A percentile compares a stretch with the other conserved stretches of the same genome.
Conservation (phyloP, 148 eudicot species). For the Vaccinium corymbosum region DNA sequence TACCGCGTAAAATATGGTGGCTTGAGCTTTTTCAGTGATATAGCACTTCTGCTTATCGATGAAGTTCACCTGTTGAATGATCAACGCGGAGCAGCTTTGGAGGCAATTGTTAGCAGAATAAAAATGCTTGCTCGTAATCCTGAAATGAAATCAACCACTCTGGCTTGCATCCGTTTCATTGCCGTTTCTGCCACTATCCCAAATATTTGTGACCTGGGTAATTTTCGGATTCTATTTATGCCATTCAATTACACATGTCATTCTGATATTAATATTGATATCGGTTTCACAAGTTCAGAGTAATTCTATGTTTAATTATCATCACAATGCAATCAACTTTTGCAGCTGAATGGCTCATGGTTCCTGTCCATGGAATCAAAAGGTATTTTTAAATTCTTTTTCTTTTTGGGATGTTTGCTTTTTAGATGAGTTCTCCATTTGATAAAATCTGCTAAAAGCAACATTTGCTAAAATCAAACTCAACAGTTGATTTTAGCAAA, state of each 20-base stretch:
- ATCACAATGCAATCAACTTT: conserved; percentile 7
- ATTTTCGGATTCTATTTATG: conserved; percentile 2
- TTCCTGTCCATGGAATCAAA: conserved; percentile 80
- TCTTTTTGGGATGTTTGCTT: not conserved
- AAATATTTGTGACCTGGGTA: conserved; percentile 90
- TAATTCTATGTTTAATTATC: not conserved
- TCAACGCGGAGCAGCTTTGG: conserved; percentile 97
- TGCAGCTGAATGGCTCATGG: conserved; percentile 98
- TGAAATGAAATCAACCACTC: conserved; percentile 70
- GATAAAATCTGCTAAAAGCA: too few relatives aligned
- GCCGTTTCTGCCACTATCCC: conserved; percentile 99
- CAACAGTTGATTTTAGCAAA: too few relatives aligned
- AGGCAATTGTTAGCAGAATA: conserved; percentile 94
- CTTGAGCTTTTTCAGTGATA: conserved; percentile 92
- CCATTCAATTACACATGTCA: not conserved
- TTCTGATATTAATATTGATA: not conserved
- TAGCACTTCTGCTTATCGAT: conserved; percentile 87
- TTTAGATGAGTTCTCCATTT: too few relatives aligned
- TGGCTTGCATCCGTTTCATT: conserved; percentile 72
- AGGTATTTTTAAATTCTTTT: conserved; percentile 38
- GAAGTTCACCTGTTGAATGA: conserved; percentile 98
- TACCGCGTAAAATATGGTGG: conserved; percentile 88
- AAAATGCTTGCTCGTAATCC: conserved; percentile 81
- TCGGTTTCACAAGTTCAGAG: not conserved
- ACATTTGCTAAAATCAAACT: too few relatives aligned